These are phyloP conservation scores for Alternaria atra DNA, from an alignment of 2,329 filamentous ascomycete genomes.

Conservation along the genomic window DNA sequence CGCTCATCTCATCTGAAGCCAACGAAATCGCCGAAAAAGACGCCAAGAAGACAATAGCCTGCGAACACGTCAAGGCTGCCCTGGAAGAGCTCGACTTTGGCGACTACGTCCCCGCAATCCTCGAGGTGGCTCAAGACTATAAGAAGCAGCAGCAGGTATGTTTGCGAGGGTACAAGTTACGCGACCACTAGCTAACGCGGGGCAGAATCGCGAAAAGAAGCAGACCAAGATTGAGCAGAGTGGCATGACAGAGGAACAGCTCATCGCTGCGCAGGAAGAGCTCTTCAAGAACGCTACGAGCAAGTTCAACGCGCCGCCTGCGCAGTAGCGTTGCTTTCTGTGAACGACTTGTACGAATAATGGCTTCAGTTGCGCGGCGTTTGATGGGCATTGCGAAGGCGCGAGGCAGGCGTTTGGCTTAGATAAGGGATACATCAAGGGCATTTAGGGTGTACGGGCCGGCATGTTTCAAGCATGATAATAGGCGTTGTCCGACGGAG, in stretches of 20 bases:
- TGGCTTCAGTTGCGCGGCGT: slow-evolving; percentile 32
- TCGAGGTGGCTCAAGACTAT: slow-evolving; percentile 87
- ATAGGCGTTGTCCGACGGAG: slow-evolving; percentile 12
- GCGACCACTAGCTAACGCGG: slow-evolving; percentile 22
- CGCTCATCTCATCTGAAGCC: slow-evolving; percentile 95
- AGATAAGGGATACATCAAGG: slow-evolving; percentile 27
- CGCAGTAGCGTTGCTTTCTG: slow-evolving; percentile 25
- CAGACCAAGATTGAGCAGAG: slow-evolving; percentile 96
- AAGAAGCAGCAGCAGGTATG: slow-evolving; percentile 90
- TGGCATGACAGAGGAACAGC: slow-evolving; percentile 88
- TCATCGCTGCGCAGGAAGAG: slow-evolving; percentile 88
- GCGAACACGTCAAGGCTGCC: slow-evolving; percentile 96
- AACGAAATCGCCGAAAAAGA: slow-evolving; percentile 99
- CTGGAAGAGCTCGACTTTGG: slow-evolving; percentile 91
- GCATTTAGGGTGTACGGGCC: slow-evolving; percentile 14
- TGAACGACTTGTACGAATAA: slow-evolving; percentile 21
- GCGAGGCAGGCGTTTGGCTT: slow-evolving; percentile 35
- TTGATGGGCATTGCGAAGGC: slow-evolving; percentile 24
- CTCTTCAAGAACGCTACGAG: slow-evolving; percentile 84
- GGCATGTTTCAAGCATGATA: slow-evolving; percentile 13
- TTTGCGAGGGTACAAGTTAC: slow-evolving; percentile 13
- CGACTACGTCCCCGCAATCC: slow-evolving; percentile 88
- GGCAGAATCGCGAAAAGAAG: slow-evolving; percentile 91
- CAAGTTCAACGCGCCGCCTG: slow-evolving; percentile 68
- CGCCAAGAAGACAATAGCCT: slow-evolving; percentile 98